phyloP scores from a whole-genome alignment of 176 grass and related monocot genomes.

The Phoenix dactylifera region DNA sequence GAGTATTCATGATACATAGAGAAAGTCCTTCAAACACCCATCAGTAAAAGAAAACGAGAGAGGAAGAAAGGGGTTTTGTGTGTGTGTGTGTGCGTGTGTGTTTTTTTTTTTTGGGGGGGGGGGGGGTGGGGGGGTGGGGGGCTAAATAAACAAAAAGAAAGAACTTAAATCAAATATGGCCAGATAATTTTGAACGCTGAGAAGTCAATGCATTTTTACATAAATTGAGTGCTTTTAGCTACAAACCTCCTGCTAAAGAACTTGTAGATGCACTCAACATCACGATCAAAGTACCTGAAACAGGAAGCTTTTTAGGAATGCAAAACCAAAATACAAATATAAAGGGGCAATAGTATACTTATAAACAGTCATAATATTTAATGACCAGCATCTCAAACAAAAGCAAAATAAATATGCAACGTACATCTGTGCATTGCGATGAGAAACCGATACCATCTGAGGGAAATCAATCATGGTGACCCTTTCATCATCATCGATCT shows the following conservation, averaged over 20 bases:
- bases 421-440: slow-evolving; percentile 94
- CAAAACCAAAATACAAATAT: not conserved
- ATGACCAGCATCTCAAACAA: not conserved
- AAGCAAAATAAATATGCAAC: not conserved
- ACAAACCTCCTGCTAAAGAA: slow-evolving; percentile 90
- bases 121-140: too few species aligned
- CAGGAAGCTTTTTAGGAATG: too few species aligned
- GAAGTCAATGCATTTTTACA: not conserved
- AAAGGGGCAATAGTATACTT: not conserved
- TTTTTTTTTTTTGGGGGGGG: too few species aligned
- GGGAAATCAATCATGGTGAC: slow-evolving; percentile 92
- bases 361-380: too few species aligned
- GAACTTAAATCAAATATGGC: too few species aligned
- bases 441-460: slow-evolving; percentile 95
- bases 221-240: slow-evolving; percentile 7
- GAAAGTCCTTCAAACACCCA: too few species aligned
- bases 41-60: too few species aligned
- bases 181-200: too few species aligned
- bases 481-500: slow-evolving; percentile 87
- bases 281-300: slow-evolving; percentile 92
- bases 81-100: too few species aligned
- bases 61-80: too few species aligned
- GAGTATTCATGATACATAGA: too few species aligned
- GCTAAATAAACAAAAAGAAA: too few species aligned
- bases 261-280: slow-evolving; percentile 86